A percentile compares a stretch with the other conserved stretches of the same genome.
Conservation (phyloP, 192 early-diverging fungal genomes). For the Spizellomyces punctatus region DNA sequence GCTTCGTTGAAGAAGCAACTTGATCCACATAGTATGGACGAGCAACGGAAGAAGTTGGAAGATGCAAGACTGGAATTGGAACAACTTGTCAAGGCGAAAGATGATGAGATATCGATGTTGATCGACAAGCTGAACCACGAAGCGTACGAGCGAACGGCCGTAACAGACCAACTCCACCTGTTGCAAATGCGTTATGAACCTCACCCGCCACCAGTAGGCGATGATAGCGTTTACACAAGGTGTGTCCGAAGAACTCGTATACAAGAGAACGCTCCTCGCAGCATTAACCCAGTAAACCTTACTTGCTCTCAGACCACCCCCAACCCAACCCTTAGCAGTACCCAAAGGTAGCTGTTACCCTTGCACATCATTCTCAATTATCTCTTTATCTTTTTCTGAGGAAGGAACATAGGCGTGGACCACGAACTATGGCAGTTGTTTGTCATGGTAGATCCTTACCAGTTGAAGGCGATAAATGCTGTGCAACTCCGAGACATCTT, state of each 20-base stretch:
- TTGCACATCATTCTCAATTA: too few relatives aligned
- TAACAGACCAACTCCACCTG: constrained; percentile 1
- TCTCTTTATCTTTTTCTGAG: too few relatives aligned
- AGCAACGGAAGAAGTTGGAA: background rate
- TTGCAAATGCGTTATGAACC: constrained; percentile 27
- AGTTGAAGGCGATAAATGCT: constrained; percentile 30
- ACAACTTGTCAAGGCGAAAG: constrained; percentile 2
- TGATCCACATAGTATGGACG: background rate
- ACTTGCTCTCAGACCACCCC: constrained; percentile 9
- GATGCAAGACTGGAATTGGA: constrained; percentile 1
- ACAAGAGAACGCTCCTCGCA: too few relatives aligned
- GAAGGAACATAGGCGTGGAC: constrained; percentile 8
- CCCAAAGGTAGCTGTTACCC: constrained; percentile 5
- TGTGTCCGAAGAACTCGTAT: background rate
- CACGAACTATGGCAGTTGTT: constrained; percentile 26
- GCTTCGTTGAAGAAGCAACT: constrained; percentile 18
- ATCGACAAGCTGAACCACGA: background rate
- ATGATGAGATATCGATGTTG: constrained; percentile 12
- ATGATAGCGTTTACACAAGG: constrained; percentile 8
- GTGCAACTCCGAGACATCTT: constrained; percentile 27
- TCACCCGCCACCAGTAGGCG: constrained; percentile 21
- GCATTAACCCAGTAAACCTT: background rate
- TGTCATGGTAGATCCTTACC: constrained; percentile 25
- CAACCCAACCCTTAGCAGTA: constrained; percentile 12
- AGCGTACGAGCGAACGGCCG: background rate